A percentile compares a stretch with the other conserved stretches of the same genome.
phyloP scores from a whole-genome alignment of 345 rosid species.

The Diplotaxis tenuifolia region DNA sequence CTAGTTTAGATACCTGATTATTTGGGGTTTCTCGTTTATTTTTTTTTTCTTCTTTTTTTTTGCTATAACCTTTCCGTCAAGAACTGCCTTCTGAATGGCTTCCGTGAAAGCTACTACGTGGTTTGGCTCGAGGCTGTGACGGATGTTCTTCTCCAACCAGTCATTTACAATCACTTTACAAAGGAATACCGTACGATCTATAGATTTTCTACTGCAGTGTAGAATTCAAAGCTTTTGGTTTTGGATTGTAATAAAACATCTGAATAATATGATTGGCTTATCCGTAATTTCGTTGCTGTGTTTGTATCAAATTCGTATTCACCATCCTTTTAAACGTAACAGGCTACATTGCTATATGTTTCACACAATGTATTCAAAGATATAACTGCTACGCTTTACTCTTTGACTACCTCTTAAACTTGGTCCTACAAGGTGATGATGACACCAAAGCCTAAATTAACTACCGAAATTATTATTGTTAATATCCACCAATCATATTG shows the following conservation, averaged over 20 bases:
- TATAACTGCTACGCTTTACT: background rate
- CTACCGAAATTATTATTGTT: background rate
- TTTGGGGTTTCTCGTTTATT: background rate
- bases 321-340: background rate
- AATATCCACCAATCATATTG: slow-evolving; percentile 15
- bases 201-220: background rate
- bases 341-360: background rate
- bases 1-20: slow-evolving; percentile 12
- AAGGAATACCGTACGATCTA: slow-evolving; percentile 3
- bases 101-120: slow-evolving; percentile 4
- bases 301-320: background rate
- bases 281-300: background rate
- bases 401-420: background rate
- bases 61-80: background rate
- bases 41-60: background rate
- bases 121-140: slow-evolving; percentile 51
- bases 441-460: background rate
- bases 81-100: slow-evolving; percentile 4
- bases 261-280: slow-evolving; percentile 23
- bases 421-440: slow-evolving; percentile 1
- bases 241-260: slow-evolving; percentile 36
- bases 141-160: slow-evolving; percentile 66
- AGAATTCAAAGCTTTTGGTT: slow-evolving; percentile 14
- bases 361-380: background rate
- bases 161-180: slow-evolving; percentile 67